Base-by-base conservation (phyloP, 345 rosid genomes). In the Pistacia atlantica region DNA sequence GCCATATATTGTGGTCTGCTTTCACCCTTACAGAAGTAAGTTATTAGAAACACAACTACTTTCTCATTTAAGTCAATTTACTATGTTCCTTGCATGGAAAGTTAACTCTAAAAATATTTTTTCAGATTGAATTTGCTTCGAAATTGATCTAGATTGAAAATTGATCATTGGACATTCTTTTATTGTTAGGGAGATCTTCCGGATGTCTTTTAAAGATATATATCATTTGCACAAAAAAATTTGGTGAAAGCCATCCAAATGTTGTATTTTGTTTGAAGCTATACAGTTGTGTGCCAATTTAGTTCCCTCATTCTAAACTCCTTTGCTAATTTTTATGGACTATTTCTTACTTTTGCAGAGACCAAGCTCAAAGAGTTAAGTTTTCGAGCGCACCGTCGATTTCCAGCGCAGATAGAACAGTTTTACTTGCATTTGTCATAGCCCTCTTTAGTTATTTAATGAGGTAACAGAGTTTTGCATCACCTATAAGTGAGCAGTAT, bases 1-100 rank as follows among this genome's bases (percentile, higher is more conserved):
- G 17, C 92, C 72, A 95, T 95, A 78, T 95, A 85, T 38, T 95
- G 98, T 49, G 98, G 98, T 31, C 73, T 86, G 37, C 92, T 95
- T 49, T 91, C 97, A 49, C 78, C 93, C 7, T 83, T 95, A 60
- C 98, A 95, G 72, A 90, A 76, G 98, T 92, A 91, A 87, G 91
- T 69, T 74, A 52, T 79, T 70, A 67, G 64, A 63, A 71, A 33
- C 67, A 54, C 59, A 65, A 16, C n/a, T 45, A 5, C 45, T 60
- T 6, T 12, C 35, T 25, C 35, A 16, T 51, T 63, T 17, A 22
- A 48, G 31, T 48, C 45, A 60, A 31, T 45, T 33, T 45, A 45
- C 25, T 33, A 11, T 33, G 35, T 54, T 33, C 54, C 11, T 69
- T 56, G 12, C 28, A 22, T 55, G 45, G 3, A 38, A 16, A 63